phyloP scores from a whole-genome alignment of 2,329 filamentous ascomycete species.

The Podosphaera xanthii region DNA sequence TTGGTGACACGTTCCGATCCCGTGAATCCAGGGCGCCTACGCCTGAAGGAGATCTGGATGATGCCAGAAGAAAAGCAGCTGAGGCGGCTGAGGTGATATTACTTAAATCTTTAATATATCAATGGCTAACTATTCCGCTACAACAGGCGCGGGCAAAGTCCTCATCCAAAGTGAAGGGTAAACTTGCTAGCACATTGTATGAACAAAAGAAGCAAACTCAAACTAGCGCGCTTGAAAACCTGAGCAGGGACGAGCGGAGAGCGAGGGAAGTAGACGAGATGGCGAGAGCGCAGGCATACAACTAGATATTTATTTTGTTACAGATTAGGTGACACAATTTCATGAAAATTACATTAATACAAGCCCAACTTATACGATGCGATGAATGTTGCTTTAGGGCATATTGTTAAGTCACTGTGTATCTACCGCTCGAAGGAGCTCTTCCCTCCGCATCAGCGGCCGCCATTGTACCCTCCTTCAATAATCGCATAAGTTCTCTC shows the following conservation, averaged over 20 bases:
- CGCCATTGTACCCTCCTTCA: slow-evolving; percentile 77
- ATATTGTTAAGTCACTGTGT: slow-evolving; percentile 48
- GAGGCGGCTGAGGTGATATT: slow-evolving; percentile 59
- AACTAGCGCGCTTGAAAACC: slow-evolving; percentile 41
- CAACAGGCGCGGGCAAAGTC: slow-evolving; percentile 12
- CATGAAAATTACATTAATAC: not conserved
- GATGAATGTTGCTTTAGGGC: not conserved
- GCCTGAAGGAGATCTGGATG: slow-evolving; percentile 19
- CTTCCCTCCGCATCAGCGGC: slow-evolving; percentile 71
- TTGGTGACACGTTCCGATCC: slow-evolving; percentile 36
- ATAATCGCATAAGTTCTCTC: slow-evolving; percentile 63
- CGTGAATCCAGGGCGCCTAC: slow-evolving; percentile 35
- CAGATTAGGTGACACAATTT: not conserved
- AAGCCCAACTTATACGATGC: not conserved
- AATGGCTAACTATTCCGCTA: not conserved
- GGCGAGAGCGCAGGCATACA: slow-evolving; percentile 31
- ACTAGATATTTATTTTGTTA: slow-evolving; percentile 19
- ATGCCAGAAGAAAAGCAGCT: slow-evolving; percentile 52
- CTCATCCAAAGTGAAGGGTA: slow-evolving; percentile 29
- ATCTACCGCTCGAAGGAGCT: slow-evolving; percentile 57
- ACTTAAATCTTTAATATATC: not conserved
- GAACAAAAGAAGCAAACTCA: slow-evolving; percentile 57
- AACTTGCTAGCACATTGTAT: slow-evolving; percentile 45
- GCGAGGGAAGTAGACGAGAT: slow-evolving; percentile 42
- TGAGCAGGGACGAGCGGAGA: slow-evolving; percentile 38